Base-by-base conservation (phyloP, 2,329 filamentous ascomycete species). In the Fusarium sp. region DNA sequence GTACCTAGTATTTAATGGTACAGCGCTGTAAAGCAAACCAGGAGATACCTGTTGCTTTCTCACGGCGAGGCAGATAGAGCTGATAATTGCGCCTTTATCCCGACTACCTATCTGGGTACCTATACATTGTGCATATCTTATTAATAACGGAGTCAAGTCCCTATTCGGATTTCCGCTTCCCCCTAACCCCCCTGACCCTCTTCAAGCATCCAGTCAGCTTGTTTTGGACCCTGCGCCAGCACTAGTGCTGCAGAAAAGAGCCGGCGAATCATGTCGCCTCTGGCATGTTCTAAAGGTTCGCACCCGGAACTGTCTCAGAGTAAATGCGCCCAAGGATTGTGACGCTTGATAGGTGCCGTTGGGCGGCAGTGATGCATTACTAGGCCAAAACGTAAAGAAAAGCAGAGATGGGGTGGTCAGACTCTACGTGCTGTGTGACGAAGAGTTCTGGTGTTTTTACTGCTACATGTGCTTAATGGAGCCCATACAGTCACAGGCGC, bases 201-300 rank as follows among this genome's bases (percentile, higher is more conserved):
- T 41, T 31, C 36, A 7, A 13, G 31, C 48, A 47, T 42, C 32
- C 48, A 60, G 41, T 60, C 33, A 60, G 35, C 47, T 51, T 61
- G 66, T 55, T 53, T 68, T 68, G 63, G 66, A 68, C 66, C 66
- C 63, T 68, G 63, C 60, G 49, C 51, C 19, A 45, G 47, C 53
- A 39, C 49, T 59, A 63, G 57, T 49, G 57, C 57, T 51, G 47
- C 41, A 56, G 53, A 60, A 61, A 19, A 39, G 31, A 44, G 33
- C 43, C 44, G 29, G 47, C 62, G 49, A 65, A 65, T 65, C 57
- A 58, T 36, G 25, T 47, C 19, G 35, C 39, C 27, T 9, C 29
- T 42, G 41, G 9, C 39, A 23, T 44, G 33, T 35, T 48, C 53
- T 25, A 53, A 52, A 50, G 52, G 39, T 49, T 54, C 49, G 43